These are phyloP conservation scores for Dipodascus geniculatus DNA, from an alignment of 805 yeast genomes.

Conservation along the genomic window DNA sequence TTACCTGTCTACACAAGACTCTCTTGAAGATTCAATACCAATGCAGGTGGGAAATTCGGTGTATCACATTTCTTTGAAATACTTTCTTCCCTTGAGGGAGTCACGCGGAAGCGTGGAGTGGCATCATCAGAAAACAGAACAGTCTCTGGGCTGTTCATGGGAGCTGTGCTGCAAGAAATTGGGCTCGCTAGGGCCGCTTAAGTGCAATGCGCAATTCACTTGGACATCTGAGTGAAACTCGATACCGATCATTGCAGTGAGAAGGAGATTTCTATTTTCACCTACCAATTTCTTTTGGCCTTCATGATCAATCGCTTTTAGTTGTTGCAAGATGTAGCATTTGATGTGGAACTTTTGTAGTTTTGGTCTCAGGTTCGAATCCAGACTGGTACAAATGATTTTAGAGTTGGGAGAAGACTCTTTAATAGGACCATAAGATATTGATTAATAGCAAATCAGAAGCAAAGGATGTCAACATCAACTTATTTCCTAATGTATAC, in stretches of 20 bases:
- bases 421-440: too few species aligned
- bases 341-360: background rate
- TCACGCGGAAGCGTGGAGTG: conserved; percentile 15
- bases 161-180: conserved; percentile 17
- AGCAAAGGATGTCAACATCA: background rate
- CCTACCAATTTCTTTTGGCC: background rate
- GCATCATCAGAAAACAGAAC: conserved; percentile 15
- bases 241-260: conserved; percentile 14
- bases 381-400: background rate
- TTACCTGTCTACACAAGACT: conserved; percentile 15
- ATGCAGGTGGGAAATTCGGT: conserved; percentile 19
- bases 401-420: too few species aligned
- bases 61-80: conserved; percentile 14
- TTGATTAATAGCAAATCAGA: too few species aligned
- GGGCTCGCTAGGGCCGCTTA: conserved; percentile 11
- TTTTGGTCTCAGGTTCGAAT: too few species aligned
- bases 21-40: background rate
- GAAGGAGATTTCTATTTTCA: conserved; percentile 1
- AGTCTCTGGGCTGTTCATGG: conserved; percentile 10
- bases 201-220: conserved; percentile 19
- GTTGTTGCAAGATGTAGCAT: background rate
- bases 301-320: background rate
- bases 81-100: conserved; percentile 9
- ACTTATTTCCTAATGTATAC: too few species aligned
- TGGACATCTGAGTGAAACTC: conserved; percentile 11